These are phyloP conservation scores for Tylopilus intermedius DNA, from an alignment of 768 basidiomycete species.

Conservation along the genomic window DNA sequence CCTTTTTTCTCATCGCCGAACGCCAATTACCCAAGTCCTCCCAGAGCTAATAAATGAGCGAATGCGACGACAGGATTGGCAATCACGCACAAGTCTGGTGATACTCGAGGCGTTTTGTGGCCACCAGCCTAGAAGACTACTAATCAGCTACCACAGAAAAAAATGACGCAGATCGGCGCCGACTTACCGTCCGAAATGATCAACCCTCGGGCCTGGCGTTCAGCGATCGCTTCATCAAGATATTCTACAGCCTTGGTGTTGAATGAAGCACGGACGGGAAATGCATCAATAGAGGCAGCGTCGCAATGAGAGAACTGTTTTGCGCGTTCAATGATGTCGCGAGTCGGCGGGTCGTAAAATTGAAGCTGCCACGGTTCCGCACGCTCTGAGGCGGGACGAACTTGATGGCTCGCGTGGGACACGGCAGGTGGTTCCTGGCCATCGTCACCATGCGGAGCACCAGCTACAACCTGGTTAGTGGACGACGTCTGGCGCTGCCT, in stretches of 20 bases:
- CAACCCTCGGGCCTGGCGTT: background rate
- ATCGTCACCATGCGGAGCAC: background rate
- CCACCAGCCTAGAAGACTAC: slow-evolving; percentile 1
- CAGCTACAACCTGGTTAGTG: background rate
- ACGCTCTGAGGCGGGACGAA: background rate
- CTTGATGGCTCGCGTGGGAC: background rate
- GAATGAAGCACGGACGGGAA: background rate
- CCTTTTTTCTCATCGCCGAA: background rate
- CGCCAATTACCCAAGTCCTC: background rate
- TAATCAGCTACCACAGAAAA: no score
- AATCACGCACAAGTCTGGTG: slow-evolving; percentile 1
- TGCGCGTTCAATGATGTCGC: no score
- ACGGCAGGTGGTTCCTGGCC: background rate
- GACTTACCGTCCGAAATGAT: background rate
- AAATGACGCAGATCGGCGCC: no score
- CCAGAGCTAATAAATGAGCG: no score
- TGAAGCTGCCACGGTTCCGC: slow-evolving; percentile 5
- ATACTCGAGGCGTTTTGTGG: background rate
- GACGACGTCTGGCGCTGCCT: background rate
- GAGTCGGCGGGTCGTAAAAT: background rate
- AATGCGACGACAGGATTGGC: background rate
- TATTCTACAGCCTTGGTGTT: background rate
- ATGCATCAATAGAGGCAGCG: background rate
- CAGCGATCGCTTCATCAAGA: background rate
- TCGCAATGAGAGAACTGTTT: no score